phyloP scores from a whole-genome alignment of 2,329 filamentous ascomycete species.

The Hansfordia pulvinata region DNA sequence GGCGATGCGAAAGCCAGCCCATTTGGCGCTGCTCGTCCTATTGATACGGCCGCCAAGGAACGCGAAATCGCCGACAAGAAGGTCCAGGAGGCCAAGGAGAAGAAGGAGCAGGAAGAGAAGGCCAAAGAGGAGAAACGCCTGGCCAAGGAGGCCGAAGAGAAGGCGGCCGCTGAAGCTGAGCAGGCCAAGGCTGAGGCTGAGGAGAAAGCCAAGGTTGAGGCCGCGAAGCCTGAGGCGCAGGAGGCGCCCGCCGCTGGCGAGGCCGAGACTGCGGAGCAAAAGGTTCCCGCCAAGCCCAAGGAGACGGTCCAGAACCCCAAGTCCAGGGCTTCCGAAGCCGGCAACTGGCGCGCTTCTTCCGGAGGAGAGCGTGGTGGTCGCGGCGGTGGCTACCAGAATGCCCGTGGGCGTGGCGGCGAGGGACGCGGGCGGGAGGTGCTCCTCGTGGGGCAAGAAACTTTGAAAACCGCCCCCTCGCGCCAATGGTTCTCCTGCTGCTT shows the following conservation, averaged over 20 bases:
- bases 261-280: slow-evolving; percentile 20
- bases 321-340: slow-evolving; percentile 41
- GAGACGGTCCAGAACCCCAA: slow-evolving; percentile 31
- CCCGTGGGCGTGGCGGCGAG: slow-evolving; percentile 15
- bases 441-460: slow-evolving; percentile 28
- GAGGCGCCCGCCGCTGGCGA: slow-evolving; percentile 12
- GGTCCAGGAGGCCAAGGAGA: slow-evolving; percentile 58
- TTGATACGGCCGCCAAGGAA: slow-evolving; percentile 84
- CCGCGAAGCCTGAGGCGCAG: slow-evolving; percentile 10
- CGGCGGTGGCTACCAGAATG: slow-evolving; percentile 18
- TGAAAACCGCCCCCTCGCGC: slow-evolving; percentile 31
- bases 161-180: slow-evolving; percentile 31
- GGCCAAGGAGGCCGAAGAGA: slow-evolving; percentile 51
- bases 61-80: slow-evolving; percentile 84
- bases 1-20: slow-evolving; percentile 74
- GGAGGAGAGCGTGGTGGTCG: slow-evolving; percentile 26
- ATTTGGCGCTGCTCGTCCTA: slow-evolving; percentile 86
- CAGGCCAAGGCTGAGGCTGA: slow-evolving; percentile 12
- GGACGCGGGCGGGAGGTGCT: slow-evolving; percentile 27
- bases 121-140: slow-evolving; percentile 59
- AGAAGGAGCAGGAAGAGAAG: slow-evolving; percentile 80
- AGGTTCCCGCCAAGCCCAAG: slow-evolving; percentile 26
- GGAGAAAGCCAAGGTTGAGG: slow-evolving; percentile 19
- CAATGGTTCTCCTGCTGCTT: slow-evolving; percentile 28
- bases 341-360: slow-evolving; percentile 45